Evolutionary conservation across 2,329 filamentous ascomycete species (phyloP).

Genomic region (Xylariaceae sp.): DNA sequence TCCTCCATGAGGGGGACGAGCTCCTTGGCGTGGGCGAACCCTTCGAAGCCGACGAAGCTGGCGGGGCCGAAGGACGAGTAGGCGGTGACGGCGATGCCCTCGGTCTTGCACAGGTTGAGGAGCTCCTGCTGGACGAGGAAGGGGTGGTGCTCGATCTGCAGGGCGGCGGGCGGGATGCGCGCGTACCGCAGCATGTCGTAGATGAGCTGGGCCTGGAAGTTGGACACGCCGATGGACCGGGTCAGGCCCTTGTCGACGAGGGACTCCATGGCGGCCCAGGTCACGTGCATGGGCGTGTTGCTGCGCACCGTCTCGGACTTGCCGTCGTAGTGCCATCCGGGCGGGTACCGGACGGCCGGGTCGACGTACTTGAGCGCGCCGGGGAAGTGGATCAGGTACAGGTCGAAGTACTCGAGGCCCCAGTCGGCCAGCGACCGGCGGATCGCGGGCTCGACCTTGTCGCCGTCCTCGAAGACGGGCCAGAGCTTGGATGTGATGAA

Average conservation of each 20-base stretch:
- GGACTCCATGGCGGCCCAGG: conserved; percentile 74
- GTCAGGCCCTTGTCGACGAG: conserved; percentile 65
- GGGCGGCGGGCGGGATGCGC: conserved; percentile 65
- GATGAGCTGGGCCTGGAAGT: conserved; percentile 73
- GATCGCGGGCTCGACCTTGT: conserved; percentile 69
- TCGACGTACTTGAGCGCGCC: conserved; percentile 81
- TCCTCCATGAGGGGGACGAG: conserved; percentile 68
- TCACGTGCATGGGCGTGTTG: conserved; percentile 72
- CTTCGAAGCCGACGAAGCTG: conserved; percentile 66
- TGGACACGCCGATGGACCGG: conserved; percentile 72
- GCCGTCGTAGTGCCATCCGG: conserved; percentile 67
- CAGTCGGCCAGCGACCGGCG: conserved; percentile 75
- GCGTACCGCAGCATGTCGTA: conserved; percentile 78
- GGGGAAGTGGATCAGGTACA: conserved; percentile 87
- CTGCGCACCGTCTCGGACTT: conserved; percentile 55
- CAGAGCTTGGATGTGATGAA: conserved; percentile 93
- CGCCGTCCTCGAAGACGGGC: conserved; percentile 83
- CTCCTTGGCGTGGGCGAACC: conserved; percentile 61
- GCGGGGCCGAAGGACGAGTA: conserved; percentile 81
- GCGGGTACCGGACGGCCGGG: conserved; percentile 71
- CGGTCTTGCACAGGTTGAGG: conserved; percentile 60
- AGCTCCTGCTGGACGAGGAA: conserved; percentile 74
- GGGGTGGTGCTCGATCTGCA: conserved; percentile 88
- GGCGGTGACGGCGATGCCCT: conserved; percentile 71
- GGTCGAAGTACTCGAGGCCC: conserved; percentile 83